Base-by-base conservation (phyloP, 75 land plant species). In the Sequoia sempervirens region DNA sequence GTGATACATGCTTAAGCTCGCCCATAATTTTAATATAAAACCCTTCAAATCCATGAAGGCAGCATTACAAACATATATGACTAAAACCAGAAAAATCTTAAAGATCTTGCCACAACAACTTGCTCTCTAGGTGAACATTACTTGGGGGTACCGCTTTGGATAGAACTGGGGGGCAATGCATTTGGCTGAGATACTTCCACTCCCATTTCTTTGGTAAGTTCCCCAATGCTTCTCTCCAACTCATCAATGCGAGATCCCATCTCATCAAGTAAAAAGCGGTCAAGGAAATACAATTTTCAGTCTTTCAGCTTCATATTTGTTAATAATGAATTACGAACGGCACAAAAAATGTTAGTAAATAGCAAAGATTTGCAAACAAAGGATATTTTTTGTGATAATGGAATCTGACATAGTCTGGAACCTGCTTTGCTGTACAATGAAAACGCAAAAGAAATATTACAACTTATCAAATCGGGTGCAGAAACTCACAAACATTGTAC, bases 381-480 rank as follows among this genome's bases (percentile, higher is more conserved):
- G 95, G 96, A 94, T 94, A 94, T 94, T 94, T 73, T 92, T 95
- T 83, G 92, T 58, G 45, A 95, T 82, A 83, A 95, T 95, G 81
- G 89, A 87, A 12, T 95, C 97, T 3, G 97, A 93, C 97, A 95
- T 95, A n/a, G 91, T 87, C 83, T 94, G 97, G 87, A 95, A 95
- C 87, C 97, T 94, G 18, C 90, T 76, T 91, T 95, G 97, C 97
- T 94, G 92, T 86, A 86, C 47, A 66, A 79, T 36, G 10, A 75
- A 75, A 37, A 68, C 0, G 11, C 12, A 23, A 70, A 32, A 68
- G 13, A 10, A 68, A 68, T 10, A 30, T 28, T 70, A 30, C 32
- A 70, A 11, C 34, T 69, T 69, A 28, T 30, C 73, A 69, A 69
- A 69, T 30, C 12, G 8, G 2, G 2, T 32, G 36, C 12, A 30